phyloP scores from a whole-genome alignment of 257 asterid genomes.

The Vinca minor region DNA sequence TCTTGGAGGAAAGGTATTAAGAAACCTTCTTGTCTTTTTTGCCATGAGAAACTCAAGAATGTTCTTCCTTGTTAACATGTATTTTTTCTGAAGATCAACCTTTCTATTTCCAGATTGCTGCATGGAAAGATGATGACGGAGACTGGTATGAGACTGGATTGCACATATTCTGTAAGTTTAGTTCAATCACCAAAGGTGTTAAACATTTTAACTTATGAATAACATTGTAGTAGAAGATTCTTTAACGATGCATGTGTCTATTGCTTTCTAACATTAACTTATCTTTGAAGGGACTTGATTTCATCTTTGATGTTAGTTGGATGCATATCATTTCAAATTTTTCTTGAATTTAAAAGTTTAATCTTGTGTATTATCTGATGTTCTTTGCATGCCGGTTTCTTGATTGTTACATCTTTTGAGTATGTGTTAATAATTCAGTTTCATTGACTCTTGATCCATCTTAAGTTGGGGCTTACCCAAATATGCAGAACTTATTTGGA shows the following conservation, averaged over 20 bases:
- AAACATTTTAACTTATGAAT: background rate
- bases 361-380: background rate
- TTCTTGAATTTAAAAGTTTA: background rate
- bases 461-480: slow-evolving; percentile 99
- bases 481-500: slow-evolving; percentile 94
- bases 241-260: background rate
- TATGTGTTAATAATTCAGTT: slow-evolving; percentile 13
- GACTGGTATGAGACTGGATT: slow-evolving; percentile 98
- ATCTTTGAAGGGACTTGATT: background rate
- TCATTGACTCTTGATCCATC: slow-evolving; percentile 37
- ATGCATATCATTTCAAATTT: background rate
- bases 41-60: background rate
- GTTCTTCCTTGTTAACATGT: background rate
- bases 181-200: slow-evolving; percentile 21
- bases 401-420: background rate
- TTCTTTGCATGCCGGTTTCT: background rate
- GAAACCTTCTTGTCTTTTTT: background rate
- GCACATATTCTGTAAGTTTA: slow-evolving; percentile 86
- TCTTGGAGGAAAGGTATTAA: slow-evolving; percentile 82
- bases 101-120: slow-evolving; percentile 56
- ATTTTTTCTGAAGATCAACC: slow-evolving; percentile 17
- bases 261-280: background rate
- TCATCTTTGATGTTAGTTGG: background rate
- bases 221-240: background rate
- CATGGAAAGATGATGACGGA: slow-evolving; percentile 95